Conservation (phyloP, 371 early-diverging fungal genomes). For the Rhizomucor pusillus region DNA sequence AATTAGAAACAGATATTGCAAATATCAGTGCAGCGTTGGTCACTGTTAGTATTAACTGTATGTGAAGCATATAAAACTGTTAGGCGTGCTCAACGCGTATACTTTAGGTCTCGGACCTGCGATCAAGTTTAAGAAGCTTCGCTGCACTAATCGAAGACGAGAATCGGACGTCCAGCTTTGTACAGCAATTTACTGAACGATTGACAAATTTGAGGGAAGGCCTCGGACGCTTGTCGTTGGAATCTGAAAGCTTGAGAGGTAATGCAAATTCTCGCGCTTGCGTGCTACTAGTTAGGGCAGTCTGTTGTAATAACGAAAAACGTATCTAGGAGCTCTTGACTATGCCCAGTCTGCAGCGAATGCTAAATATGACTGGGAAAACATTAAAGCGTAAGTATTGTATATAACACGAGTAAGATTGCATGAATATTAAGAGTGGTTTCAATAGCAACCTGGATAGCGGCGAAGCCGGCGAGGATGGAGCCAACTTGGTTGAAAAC, state of each 20-base stretch:
- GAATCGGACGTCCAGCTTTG: constrained; percentile 27
- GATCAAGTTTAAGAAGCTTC: constrained; percentile 29
- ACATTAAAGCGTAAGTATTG: no score
- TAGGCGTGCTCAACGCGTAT: constrained; percentile 10
- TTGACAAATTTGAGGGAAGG: constrained; percentile 24
- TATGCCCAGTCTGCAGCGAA: no score
- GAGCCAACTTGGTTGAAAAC: no score
- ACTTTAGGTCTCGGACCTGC: constrained; percentile 33
- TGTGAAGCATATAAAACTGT: neutral
- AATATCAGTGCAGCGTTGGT: constrained; percentile 7
- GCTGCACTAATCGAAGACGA: constrained; percentile 30
- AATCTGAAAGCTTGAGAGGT: constrained; percentile 38
- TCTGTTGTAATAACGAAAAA: no score
- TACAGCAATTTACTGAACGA: constrained; percentile 26
- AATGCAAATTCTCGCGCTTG: neutral
- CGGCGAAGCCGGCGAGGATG: no score
- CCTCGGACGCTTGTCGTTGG: constrained; percentile 19
- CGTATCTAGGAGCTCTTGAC: neutral
- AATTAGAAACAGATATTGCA: constrained; percentile 12
- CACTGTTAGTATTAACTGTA: constrained; percentile 6
- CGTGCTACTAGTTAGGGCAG: neutral
- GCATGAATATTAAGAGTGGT: no score
- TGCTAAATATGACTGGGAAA: no score
- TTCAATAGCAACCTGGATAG: no score
- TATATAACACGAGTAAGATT: no score